A percentile compares a stretch with the other conserved stretches of the same genome.
These are phyloP conservation scores for Cladosporium sp. DNA, from an alignment of 2,329 filamentous ascomycete species.

Conservation along the genomic window DNA sequence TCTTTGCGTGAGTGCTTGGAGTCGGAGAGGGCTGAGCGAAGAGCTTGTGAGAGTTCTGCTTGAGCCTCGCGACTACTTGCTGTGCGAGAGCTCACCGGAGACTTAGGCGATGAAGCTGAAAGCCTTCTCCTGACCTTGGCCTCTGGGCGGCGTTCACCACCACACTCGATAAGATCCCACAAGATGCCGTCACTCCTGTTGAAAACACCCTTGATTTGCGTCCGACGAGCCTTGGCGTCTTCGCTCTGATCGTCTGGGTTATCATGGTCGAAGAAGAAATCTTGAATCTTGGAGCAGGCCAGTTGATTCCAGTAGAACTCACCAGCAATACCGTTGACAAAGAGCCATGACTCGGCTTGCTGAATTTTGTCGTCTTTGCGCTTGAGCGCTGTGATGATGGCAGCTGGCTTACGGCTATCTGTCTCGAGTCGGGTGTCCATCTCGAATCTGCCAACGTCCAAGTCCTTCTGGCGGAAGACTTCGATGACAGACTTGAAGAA, in stretches of 20 bases:
- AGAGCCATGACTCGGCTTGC: conserved; percentile 2
- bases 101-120: not conserved
- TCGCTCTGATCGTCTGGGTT: not conserved
- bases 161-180: conserved; percentile 10
- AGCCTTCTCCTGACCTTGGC: not conserved
- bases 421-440: conserved; percentile 3
- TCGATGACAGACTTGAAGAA: conserved; percentile 11
- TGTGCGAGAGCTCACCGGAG: not conserved
- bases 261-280: conserved; percentile 8
- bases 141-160: conserved; percentile 3
- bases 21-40: conserved; percentile 1
- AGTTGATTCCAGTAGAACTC: conserved; percentile 10
- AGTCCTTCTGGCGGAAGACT: not conserved
- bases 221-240: not conserved
- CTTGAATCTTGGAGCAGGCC: not conserved
- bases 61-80: not conserved
- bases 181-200: conserved; percentile 9
- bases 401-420: not conserved
- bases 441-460: not conserved
- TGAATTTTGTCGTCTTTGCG: not conserved
- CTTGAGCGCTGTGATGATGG: not conserved
- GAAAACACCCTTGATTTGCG: conserved; percentile 4
- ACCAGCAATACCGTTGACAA: conserved; percentile 8
- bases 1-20: not conserved
- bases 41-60: not conserved